These are phyloP conservation scores for Aspergillus leporis DNA, from an alignment of 495 filamentous ascomycete species.

Conservation along the genomic window DNA sequence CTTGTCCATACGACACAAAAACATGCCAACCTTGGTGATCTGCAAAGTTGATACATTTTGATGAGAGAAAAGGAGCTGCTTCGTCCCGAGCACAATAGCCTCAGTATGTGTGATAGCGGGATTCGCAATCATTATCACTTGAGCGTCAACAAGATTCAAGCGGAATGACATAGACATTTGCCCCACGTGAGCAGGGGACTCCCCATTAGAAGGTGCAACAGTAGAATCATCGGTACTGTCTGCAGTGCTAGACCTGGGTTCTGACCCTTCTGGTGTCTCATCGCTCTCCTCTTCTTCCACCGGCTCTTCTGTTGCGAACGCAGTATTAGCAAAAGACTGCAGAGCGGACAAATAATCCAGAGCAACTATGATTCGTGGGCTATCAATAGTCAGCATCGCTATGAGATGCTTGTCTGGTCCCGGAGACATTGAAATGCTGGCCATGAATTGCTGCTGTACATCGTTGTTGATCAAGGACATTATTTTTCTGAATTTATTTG, in stretches of 20 bases:
- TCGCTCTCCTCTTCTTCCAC: constrained; percentile 56
- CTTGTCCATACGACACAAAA: constrained; percentile 96
- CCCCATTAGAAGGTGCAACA: constrained; percentile 23
- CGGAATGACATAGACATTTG: constrained; percentile 82
- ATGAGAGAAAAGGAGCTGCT: constrained; percentile 88
- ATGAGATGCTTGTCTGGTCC: constrained; percentile 82
- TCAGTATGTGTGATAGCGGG: constrained; percentile 86
- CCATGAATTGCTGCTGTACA: constrained; percentile 96
- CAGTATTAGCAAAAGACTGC: constrained; percentile 72
- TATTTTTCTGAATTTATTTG: constrained; percentile 95
- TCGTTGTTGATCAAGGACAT: constrained; percentile 95
- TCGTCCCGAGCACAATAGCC: constrained; percentile 91
- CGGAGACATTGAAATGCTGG: constrained; percentile 88
- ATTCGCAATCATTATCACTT: constrained; percentile 94
- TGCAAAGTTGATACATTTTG: constrained; percentile 94
- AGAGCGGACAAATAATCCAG: constrained; percentile 93
- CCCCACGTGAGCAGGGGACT: constrained; percentile 36
- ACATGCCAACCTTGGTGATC: constrained; percentile 93
- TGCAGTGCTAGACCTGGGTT: constrained; percentile 56
- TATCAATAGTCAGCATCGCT: constrained; percentile 92
- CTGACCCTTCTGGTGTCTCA: constrained; percentile 58
- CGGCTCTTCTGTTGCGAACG: constrained; percentile 61
- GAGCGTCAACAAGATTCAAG: constrained; percentile 91
- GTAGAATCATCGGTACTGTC: constrained; percentile 33
- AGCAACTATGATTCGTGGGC: constrained; percentile 90